These are phyloP conservation scores for Populus hybrid DNA, from an alignment of 441 rosid genomes.

Conservation along the genomic window DNA sequence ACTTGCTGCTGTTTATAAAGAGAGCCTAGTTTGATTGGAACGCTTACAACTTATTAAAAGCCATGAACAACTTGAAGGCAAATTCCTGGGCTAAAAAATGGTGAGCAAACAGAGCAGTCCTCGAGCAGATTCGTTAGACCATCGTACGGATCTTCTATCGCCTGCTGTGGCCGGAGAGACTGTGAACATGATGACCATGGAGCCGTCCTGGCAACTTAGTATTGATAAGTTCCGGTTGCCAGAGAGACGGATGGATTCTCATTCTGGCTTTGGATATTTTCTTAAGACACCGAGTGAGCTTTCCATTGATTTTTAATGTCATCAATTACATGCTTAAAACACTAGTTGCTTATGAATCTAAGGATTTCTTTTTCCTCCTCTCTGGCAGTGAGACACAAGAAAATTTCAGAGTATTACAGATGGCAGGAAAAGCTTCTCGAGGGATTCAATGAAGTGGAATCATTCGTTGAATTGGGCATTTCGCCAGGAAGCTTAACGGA, in stretches of 20 bases:
- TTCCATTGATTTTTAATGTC: not conserved
- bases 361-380: not conserved
- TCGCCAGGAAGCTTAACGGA: constrained; percentile 35
- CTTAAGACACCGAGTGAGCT: constrained; percentile 25
- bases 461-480: constrained; percentile 41
- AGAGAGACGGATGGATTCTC: constrained; percentile 15
- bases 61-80: not conserved
- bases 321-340: not conserved
- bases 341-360: not conserved
- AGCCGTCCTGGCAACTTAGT: constrained; percentile 38
- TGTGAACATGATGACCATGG: not conserved
- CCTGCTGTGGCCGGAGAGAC: constrained; percentile 22
- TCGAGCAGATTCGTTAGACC: constrained; percentile 35
- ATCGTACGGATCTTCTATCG: constrained; percentile 40
- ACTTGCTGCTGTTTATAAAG: not conserved
- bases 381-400: constrained; percentile 30
- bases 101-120: constrained; percentile 19
- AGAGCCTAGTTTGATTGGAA: not conserved
- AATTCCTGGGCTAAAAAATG: constrained; percentile 11
- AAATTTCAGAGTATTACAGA: constrained; percentile 42
- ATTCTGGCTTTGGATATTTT: constrained; percentile 13
- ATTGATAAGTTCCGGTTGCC: constrained; percentile 32
- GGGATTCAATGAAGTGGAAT: constrained; percentile 44
- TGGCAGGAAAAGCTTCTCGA: constrained; percentile 44
- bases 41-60: not conserved